These are phyloP conservation scores for Microbotryum saponariae DNA, from an alignment of 1,284 basidiomycete genomes.

Conservation along the genomic window DNA sequence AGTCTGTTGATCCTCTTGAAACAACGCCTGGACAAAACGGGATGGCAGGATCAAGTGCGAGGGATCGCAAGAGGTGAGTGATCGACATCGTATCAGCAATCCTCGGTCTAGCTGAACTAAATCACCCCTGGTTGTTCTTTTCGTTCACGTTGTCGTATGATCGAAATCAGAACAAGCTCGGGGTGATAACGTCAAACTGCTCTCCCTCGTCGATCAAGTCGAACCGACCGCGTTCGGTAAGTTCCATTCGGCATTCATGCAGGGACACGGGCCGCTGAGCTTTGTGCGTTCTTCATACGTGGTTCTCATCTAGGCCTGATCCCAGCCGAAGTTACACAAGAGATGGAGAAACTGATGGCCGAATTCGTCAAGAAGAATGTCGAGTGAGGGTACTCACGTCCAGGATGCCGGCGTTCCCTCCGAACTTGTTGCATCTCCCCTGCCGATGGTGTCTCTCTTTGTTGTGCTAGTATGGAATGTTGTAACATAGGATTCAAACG, in stretches of 20 bases:
- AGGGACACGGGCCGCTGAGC: too few species aligned
- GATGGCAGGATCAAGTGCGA: constrained; percentile 23
- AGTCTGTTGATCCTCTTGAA: constrained; percentile 19
- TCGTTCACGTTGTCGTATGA: not conserved
- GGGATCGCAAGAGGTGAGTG: constrained; percentile 21
- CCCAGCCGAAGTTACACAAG: constrained; percentile 11
- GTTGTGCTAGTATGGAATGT: not conserved
- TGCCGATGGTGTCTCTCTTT: not conserved
- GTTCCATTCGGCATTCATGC: not conserved
- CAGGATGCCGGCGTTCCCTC: too few species aligned
- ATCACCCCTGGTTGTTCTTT: not conserved
- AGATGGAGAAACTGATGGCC: constrained; percentile 25
- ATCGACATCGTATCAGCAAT: not conserved
- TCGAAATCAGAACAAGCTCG: constrained; percentile 17
- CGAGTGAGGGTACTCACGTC: constrained; percentile 5
- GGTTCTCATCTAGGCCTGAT: constrained; percentile 10
- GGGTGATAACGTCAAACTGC: constrained; percentile 16
- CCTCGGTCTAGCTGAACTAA: too few species aligned
- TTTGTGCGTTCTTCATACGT: not conserved
- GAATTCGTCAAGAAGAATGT: constrained; percentile 30
- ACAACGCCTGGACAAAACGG: constrained; percentile 3
- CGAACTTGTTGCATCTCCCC: not conserved
- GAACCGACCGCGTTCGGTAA: constrained; percentile 19
- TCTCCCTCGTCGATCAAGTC: constrained; percentile 10
- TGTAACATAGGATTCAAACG: not conserved